Evolutionary conservation across 768 basidiomycete species (phyloP), one percentile per base, ranked within the genome.

Genomic region (Tubosaeta brunneosetosa): DNA sequence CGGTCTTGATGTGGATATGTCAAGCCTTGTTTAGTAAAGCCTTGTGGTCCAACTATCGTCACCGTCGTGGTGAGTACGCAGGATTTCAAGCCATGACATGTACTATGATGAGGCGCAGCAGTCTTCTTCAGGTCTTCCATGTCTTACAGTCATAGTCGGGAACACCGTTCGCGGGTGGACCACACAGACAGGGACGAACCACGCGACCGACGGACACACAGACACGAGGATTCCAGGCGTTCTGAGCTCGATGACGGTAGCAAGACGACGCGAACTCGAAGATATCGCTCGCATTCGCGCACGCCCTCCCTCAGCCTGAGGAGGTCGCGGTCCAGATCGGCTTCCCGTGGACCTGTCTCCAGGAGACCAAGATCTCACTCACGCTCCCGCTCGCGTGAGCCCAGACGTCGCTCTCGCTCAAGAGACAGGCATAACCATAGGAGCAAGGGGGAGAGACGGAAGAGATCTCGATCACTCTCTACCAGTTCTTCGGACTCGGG

Each of bases 401-500:
- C 53, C 14, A 51, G 52, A 47, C 66, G 64, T 45, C 67, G 57
- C 52, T 77, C 76, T 11, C 70, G 69, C 54, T 73, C 72, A 6
- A 68, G 61, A 55, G 71, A 71, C 42, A 57, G 49, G 26, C 53
- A 60, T 29, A 53, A 55, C 37, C 33, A 56, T 37, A 61, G 27
- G 47, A 61, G 51, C 13, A 62, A 61, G 26, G 68, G 68, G 48
- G 63, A 64, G 53, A 62, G 62, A 25, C 66, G 70, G 43, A 66
- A 66, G 52, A 52, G 67, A 53, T 70, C 69, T 31, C 63, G 69
- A 29, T 74, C 74, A 7, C 68, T 60, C 32, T 72, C 73, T 37
- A 76, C 76, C n/a, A 74, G 71, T 55, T 70, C 71, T n/a, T 71
- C 71, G 17, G 68, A 73, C 26, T 61, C 67, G 8, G 63, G 59